Evolutionary conservation across 73 alveolate species (phyloP).

Genomic region (Stentor coeruleus): DNA sequence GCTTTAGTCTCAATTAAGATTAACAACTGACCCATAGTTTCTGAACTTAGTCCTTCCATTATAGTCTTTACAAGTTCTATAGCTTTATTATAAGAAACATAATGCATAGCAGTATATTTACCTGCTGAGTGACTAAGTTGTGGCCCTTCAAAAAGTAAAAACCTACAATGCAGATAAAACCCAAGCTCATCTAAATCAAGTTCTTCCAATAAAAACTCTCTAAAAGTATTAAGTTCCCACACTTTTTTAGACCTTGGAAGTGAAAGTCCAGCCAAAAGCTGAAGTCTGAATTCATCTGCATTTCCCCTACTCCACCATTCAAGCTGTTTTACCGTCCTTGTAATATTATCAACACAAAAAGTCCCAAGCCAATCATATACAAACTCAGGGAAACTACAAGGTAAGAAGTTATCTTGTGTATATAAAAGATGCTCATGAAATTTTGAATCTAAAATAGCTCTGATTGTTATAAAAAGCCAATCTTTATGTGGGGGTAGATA

Average conservation of each 20-base stretch:
- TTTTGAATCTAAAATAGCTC: conserved; percentile 56
- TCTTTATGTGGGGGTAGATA: conserved; percentile 43
- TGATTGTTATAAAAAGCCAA: conserved; percentile 54
- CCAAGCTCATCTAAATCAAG: conserved; percentile 39
- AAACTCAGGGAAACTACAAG: conserved; percentile 51
- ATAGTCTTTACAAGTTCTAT: conserved; percentile 16
- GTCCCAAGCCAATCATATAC: conserved; percentile 63
- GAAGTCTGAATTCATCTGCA: conserved; percentile 46
- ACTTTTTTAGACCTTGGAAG: background rate
- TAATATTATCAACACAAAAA: conserved; percentile 49
- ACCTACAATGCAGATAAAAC: conserved; percentile 41
- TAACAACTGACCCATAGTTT: background rate
- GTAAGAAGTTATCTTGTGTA: conserved; percentile 20
- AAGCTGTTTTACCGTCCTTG: conserved; percentile 40
- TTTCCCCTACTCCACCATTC: conserved; percentile 49
- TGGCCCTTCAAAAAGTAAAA: conserved; percentile 43
- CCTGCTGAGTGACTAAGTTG: conserved; percentile 27
- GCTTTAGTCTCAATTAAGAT: background rate
- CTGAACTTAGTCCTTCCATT: conserved; percentile 11
- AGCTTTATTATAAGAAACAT: conserved; percentile 33
- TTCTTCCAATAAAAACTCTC: conserved; percentile 34
- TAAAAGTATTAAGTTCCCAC: conserved; percentile 23
- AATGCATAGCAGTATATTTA: conserved; percentile 30
- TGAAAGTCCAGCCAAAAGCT: conserved; percentile 40
- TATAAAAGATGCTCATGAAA: conserved; percentile 33